Evolutionary conservation across 805 yeast species (phyloP), one percentile per base, ranked within the genome.

Genomic region (Candida krabiensis): DNA sequence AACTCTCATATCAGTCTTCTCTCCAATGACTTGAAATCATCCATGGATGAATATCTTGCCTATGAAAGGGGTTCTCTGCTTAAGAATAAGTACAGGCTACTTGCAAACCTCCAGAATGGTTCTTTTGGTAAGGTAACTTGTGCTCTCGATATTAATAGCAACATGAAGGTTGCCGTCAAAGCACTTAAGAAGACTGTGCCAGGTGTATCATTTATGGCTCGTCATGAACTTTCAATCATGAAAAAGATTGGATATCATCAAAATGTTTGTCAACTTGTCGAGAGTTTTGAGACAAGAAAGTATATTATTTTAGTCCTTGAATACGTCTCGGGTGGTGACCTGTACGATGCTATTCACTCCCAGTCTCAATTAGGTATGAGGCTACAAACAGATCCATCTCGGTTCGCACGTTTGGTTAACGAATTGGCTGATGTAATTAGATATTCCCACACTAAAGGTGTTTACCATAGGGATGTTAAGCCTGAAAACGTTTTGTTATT

Each of bases 381-480:
- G 1, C 52, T 50, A 22, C 63, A 56, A 47, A 47, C 44, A 13
- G 52, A 58, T 43, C 55, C 57, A 13, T 22, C 39, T 7, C 32
- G 35, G 41, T 50, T 56, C 37, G 31, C 45, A n/a, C 38, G 45
- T 19, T 49, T 67, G 55, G 67, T 77, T 25, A 63, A 63, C 35
- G 84, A 82, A 56, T 49, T 83, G 37, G 61, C 64, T 39, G 61
- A 64, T 26, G 86, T 83, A 7, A 60, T 84, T 19, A 49, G 60
- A 11, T 77, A 64, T 49, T 68, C 83, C 4, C 91, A 84, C 53
- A 58, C 72, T 4, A 60, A 64, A 28, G 82, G 83, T 0, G 69
- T 83, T 11, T 81, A 75, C 46, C 90, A 83, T 57, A 66, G 90
- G 33, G 90, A 83, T 54, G 71, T 83, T 40, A 83, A 83, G 58